These are phyloP conservation scores for Decorospora gaudefroyi DNA, from an alignment of 2,329 filamentous ascomycete species.

Conservation along the genomic window DNA sequence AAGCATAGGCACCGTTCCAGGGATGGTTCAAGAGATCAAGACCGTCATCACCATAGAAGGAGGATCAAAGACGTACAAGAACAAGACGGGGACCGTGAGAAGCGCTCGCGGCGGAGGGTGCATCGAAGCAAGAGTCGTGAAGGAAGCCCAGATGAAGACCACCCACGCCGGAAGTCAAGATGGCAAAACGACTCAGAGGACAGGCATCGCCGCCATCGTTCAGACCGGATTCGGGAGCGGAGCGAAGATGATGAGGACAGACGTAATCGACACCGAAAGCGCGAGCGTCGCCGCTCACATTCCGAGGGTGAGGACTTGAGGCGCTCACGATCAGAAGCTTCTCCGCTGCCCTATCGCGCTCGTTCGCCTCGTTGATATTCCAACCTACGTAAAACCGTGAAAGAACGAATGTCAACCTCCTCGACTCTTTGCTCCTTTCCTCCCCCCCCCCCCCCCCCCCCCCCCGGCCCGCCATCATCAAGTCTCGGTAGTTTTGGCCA, in stretches of 20 bases:
- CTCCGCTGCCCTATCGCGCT: constrained; percentile 26
- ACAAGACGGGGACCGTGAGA: constrained; percentile 14
- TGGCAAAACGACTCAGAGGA: constrained; percentile 19
- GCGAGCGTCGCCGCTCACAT: constrained; percentile 10
- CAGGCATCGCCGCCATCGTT: constrained; percentile 16
- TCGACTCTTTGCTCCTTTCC: too few relatives aligned
- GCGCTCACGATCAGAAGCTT: constrained; percentile 17
- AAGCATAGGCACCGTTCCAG: constrained; percentile 35
- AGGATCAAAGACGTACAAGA: constrained; percentile 29
- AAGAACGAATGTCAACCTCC: too few relatives aligned
- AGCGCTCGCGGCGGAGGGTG: constrained; percentile 19
- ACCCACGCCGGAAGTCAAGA: constrained; percentile 2
- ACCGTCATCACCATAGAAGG: constrained; percentile 26
- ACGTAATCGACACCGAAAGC: constrained; percentile 18
- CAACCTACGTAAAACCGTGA: too few relatives aligned
- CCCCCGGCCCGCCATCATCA: too few relatives aligned
- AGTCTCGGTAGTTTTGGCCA: too few relatives aligned
- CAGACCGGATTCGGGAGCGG: constrained; percentile 19
- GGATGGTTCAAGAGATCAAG: constrained; percentile 31
- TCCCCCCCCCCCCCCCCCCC: too few relatives aligned
- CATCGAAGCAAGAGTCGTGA: constrained; percentile 23
- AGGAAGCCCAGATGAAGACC: constrained; percentile 17
- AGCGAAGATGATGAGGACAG: constrained; percentile 14
- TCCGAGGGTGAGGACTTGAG: constrained; percentile 14
- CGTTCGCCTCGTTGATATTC: too few relatives aligned